phyloP scores from a whole-genome alignment of 352 stramenopile genomes.

The Aphanomyces stellatus region DNA sequence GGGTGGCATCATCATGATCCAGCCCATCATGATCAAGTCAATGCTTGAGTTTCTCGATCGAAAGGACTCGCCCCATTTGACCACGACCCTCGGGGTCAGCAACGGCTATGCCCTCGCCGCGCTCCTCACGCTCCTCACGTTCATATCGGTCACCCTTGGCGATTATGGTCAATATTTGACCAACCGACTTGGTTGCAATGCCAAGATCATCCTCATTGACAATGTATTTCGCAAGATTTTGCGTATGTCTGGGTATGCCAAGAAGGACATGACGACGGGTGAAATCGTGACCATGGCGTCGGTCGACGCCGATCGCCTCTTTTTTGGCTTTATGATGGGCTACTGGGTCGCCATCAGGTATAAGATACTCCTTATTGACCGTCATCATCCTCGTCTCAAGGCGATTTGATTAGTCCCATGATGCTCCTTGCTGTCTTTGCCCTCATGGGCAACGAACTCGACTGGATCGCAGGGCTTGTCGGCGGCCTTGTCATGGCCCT shows the following conservation, averaged over 20 bases:
- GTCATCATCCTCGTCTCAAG: background rate
- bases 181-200: slow-evolving; percentile 34
- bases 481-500: background rate
- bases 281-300: slow-evolving; percentile 38
- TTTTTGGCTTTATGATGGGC: slow-evolving; percentile 38
- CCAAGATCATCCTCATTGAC: slow-evolving; percentile 47
- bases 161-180: slow-evolving; percentile 46
- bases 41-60: slow-evolving; percentile 35
- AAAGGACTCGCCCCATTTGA: background rate
- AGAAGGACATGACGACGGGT: slow-evolving; percentile 35
- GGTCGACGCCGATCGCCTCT: slow-evolving; percentile 36
- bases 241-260: slow-evolving; percentile 33
- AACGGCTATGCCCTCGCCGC: slow-evolving; percentile 40
- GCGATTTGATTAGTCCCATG: slow-evolving; percentile 27
- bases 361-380: background rate
- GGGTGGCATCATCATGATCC: slow-evolving; percentile 28
- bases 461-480: slow-evolving; percentile 23
- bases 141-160: slow-evolving; percentile 35
- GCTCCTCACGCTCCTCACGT: slow-evolving; percentile 29
- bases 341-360: slow-evolving; percentile 34
- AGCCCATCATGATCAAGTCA: slow-evolving; percentile 51
- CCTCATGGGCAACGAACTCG: slow-evolving; percentile 32
- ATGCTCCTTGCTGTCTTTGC: slow-evolving; percentile 38
- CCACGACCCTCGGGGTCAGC: slow-evolving; percentile 32
- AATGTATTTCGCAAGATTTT: slow-evolving; percentile 52